Base-by-base conservation (phyloP, 2,329 filamentous ascomycete species). In the Aspergillus ochraceoroseus region DNA sequence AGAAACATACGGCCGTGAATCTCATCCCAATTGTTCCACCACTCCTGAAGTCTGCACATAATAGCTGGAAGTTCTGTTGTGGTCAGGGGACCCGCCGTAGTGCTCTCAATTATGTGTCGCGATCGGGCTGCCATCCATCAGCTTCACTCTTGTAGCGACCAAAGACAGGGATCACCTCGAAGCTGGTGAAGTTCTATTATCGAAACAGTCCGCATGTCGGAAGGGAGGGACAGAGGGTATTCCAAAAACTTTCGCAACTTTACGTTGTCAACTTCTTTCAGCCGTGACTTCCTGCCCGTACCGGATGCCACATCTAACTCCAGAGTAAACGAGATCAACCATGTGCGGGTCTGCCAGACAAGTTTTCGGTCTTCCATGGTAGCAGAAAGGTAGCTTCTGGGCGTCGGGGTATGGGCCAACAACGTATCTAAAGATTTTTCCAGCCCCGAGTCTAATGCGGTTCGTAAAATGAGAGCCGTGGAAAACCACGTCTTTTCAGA, bases 401-500 rank as follows among this genome's bases (percentile, higher is more conserved):
- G 61, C 0, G 59, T 42, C 18, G 53, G 52, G 11, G 54, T 53
- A 35, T 63, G 60, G 2, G 57, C 51, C 6, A 63, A 18, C 14
- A 63, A 39, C 1, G 51, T 59, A 25, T 63, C 61, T 7, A 63
- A 37, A 0, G 61, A 63, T 30, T 63, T 63, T 37, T 63, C 61
- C 1, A 63, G 44, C 0, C 61, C 61, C 7, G 60, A 59, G 36
- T 63, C 61, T 12, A 63, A 38, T 2, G 61, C 61, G 0, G 61
- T 63, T 12, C 61, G 58, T 13, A 63, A 45, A 36, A 63, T 63
- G 6, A 63, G 53, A 5, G 61, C 61, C 2, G 58, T 63, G 0
- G 61, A 63, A 32, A 63, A 63, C 61, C 61, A 63, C 1, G 60
- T 61, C 23, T 63, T 63, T 35, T 63, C 61, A 0, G 61, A 63